A percentile compares a stretch with the other conserved stretches of the same genome.
Conservation (phyloP, 805 yeast genomes). For the Cyberlindnera americana region DNA sequence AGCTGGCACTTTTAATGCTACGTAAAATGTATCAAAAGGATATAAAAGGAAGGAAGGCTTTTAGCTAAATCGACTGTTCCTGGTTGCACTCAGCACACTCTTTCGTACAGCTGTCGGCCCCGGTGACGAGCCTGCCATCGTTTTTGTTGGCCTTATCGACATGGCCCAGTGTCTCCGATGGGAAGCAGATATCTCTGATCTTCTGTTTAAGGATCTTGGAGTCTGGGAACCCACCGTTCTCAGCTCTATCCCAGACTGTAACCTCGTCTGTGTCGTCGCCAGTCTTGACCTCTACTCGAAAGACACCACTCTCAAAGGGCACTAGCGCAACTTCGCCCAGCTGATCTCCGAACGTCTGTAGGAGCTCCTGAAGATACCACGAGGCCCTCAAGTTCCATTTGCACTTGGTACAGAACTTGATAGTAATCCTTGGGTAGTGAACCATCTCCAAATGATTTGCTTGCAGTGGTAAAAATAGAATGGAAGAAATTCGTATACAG, state of each 20-base stretch:
- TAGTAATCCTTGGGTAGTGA: conserved; percentile 57
- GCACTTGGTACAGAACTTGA: conserved; percentile 77
- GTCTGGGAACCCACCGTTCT: conserved; percentile 80
- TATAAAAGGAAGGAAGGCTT: too few relatives aligned
- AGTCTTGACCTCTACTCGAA: conserved; percentile 50
- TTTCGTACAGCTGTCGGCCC: background rate
- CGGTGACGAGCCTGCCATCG: conserved; percentile 18
- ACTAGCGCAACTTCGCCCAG: conserved; percentile 52
- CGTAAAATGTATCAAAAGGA: too few relatives aligned
- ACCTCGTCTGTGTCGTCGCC: conserved; percentile 31
- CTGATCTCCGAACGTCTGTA: conserved; percentile 70
- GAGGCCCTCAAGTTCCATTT: conserved; percentile 87
- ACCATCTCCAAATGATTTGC: background rate
- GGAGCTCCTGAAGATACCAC: conserved; percentile 82
- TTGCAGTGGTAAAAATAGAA: too few relatives aligned
- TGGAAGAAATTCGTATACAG: too few relatives aligned
- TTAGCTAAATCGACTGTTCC: too few relatives aligned
- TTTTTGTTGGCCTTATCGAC: conserved; percentile 40
- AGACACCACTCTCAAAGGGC: conserved; percentile 53
- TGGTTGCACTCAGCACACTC: conserved; percentile 23
- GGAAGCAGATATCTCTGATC: conserved; percentile 57
- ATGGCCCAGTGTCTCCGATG: conserved; percentile 57
- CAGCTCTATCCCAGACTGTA: conserved; percentile 57
- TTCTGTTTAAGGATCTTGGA: conserved; percentile 70
- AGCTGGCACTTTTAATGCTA: too few relatives aligned